Conservation (phyloP, 768 basidiomycete genomes). For the Hebeloma cylindrosporum region DNA sequence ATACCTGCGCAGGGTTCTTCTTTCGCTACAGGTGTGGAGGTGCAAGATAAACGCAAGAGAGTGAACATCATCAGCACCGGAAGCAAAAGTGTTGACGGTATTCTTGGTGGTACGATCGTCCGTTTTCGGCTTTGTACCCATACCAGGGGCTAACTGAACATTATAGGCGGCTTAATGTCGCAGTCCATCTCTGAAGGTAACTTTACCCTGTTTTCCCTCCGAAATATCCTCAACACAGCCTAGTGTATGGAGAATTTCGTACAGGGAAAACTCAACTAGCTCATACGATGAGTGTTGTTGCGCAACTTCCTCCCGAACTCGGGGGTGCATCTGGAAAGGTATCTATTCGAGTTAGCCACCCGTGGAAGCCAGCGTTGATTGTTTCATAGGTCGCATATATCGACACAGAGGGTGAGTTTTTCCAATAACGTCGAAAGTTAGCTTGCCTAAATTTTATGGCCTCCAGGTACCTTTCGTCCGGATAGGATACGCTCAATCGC, state of each 20-base stretch:
- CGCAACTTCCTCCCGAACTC: constrained; percentile 86
- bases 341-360: background rate
- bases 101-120: constrained; percentile 72
- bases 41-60: constrained; percentile 81
- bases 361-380: background rate
- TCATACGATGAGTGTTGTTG: constrained; percentile 90
- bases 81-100: constrained; percentile 86
- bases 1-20: constrained; percentile 69
- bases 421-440: background rate
- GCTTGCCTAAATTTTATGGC: constrained; percentile 19
- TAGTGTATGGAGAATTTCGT: constrained; percentile 94
- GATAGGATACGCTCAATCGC: constrained; percentile 91
- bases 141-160: too few species aligned
- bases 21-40: constrained; percentile 88
- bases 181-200: constrained; percentile 94
- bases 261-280: constrained; percentile 96
- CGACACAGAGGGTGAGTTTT: constrained; percentile 72
- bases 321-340: constrained; percentile 90
- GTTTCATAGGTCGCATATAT: constrained; percentile 77
- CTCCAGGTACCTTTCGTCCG: constrained; percentile 86
- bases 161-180: constrained; percentile 80
- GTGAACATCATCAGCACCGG: constrained; percentile 89
- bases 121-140: too few species aligned
- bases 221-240: background rate
- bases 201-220: constrained; percentile 1